A percentile compares a stretch with the other conserved stretches of the same genome.
Evolutionary conservation across 495 filamentous ascomycete species (phyloP).

Genomic region (Penicillium roqueforti): DNA sequence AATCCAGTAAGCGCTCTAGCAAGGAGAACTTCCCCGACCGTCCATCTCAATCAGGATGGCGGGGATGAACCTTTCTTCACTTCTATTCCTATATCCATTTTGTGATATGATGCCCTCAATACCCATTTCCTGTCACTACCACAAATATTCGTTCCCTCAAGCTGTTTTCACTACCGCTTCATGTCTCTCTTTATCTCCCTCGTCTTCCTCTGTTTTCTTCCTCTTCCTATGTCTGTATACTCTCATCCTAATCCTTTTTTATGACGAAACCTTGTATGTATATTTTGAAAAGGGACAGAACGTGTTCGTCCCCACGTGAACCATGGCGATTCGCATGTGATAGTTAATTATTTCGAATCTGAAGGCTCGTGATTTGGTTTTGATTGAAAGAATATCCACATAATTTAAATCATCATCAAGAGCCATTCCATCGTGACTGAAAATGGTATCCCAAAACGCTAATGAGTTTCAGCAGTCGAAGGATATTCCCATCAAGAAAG

Average conservation of each 20-base stretch:
- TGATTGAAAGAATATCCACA: background rate
- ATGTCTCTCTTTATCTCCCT: background rate
- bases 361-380: background rate
- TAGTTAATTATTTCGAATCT: conserved; percentile 1
- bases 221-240: background rate
- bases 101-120: background rate
- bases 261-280: conserved; percentile 14
- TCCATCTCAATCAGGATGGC: conserved; percentile 2
- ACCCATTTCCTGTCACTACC: too few relatives aligned
- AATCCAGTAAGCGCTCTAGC: conserved; percentile 30
- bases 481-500: background rate
- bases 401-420: background rate
- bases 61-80: conserved; percentile 2
- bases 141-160: background rate
- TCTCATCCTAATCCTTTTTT: background rate
- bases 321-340: conserved; percentile 8
- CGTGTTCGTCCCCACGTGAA: conserved; percentile 3
- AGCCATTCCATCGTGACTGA: background rate
- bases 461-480: background rate
- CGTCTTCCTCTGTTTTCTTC: background rate
- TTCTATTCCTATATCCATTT: background rate
- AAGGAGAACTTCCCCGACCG: conserved; percentile 24
- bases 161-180: conserved; percentile 1
- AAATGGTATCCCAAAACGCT: background rate
- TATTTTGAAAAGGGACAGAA: conserved; percentile 4